These are phyloP conservation scores for Umbelopsis sp. DNA, from an alignment of 192 early-diverging fungal species.

Conservation along the genomic window DNA sequence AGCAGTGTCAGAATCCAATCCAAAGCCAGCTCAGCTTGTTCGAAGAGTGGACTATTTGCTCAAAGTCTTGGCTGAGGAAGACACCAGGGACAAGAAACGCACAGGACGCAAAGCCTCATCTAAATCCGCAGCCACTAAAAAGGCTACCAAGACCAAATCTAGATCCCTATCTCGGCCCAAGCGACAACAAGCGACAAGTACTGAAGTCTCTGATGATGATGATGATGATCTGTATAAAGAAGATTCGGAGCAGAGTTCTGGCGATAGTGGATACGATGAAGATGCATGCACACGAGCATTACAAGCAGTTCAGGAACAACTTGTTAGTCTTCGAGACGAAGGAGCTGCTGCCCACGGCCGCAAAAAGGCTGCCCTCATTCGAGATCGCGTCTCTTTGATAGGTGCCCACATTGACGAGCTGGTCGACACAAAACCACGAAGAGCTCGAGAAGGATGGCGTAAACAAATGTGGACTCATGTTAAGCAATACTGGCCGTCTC, in stretches of 20 bases:
- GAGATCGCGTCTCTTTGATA: constrained; percentile 53
- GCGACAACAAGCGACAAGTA: not conserved
- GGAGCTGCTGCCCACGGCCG: constrained; percentile 31
- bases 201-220: constrained; percentile 20
- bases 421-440: constrained; percentile 32
- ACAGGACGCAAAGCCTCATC: not conserved
- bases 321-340: constrained; percentile 57
- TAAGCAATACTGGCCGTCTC: constrained; percentile 66
- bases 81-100: constrained; percentile 41
- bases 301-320: constrained; percentile 62
- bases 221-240: constrained; percentile 3
- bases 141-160: not conserved
- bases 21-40: constrained; percentile 83
- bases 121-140: constrained; percentile 7
- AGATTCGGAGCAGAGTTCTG: constrained; percentile 28
- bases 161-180: not conserved
- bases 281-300: constrained; percentile 67
- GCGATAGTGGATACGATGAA: constrained; percentile 56
- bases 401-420: constrained; percentile 56
- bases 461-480: constrained; percentile 73
- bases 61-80: constrained; percentile 76
- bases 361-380: constrained; percentile 50
- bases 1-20: constrained; percentile 54
- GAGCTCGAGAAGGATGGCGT: constrained; percentile 37
- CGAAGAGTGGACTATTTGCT: constrained; percentile 91